Conservation (phyloP, 768 basidiomycete genomes). For the Calocera cornea region DNA sequence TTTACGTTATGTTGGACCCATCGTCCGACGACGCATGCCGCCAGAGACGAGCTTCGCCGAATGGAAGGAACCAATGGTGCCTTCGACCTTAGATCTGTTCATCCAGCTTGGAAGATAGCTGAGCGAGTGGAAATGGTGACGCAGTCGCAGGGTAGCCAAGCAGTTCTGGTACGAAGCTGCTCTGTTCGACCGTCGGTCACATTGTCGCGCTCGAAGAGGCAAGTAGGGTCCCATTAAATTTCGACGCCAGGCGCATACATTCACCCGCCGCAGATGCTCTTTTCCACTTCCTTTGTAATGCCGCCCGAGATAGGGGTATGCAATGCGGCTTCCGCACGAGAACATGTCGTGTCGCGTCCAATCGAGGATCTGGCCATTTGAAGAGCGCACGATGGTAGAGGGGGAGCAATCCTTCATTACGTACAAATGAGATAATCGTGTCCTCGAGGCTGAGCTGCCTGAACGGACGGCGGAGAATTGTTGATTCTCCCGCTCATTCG, state of each 20-base stretch:
- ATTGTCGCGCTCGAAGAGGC: background rate
- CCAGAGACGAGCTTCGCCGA: no score
- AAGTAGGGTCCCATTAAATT: background rate
- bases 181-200: background rate
- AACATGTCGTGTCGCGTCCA: background rate
- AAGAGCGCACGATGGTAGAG: background rate
- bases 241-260: background rate
- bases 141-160: background rate
- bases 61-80: no score
- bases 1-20: no score
- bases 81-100: no score
- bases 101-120: background rate
- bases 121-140: background rate
- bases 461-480: background rate
- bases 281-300: background rate
- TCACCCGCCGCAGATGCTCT: background rate
- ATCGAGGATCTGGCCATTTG: background rate
- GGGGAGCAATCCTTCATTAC: background rate
- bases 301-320: background rate
- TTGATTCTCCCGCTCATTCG: background rate
- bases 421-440: background rate
- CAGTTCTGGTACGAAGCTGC: no score
- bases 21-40: no score
- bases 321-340: background rate
- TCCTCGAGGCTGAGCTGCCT: background rate